phyloP scores from a whole-genome alignment of 768 basidiomycete genomes.

The Kwoniella botswanensis region DNA sequence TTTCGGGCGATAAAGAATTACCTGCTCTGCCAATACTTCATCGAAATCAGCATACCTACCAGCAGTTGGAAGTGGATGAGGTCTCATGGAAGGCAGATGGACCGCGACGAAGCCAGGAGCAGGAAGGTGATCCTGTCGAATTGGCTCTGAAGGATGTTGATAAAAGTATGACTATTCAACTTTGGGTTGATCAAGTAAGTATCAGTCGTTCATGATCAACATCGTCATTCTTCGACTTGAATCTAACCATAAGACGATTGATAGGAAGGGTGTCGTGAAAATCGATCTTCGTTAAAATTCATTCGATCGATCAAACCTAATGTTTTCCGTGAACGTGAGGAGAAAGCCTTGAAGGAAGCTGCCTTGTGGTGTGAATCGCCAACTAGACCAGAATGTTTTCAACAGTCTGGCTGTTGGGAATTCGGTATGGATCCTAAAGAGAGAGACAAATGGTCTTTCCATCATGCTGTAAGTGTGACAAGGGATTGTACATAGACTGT shows the following conservation, averaged over 20 bases:
- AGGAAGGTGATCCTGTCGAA: conserved; percentile 8
- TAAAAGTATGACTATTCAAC: conserved; percentile 64
- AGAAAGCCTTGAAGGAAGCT: conserved; percentile 34
- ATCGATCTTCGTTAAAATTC: conserved; percentile 67
- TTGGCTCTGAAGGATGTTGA: conserved; percentile 23
- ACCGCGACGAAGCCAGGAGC: neutral
- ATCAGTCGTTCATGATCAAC: too few species aligned
- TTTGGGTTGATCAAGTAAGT: conserved; percentile 73
- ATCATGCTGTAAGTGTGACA: conserved; percentile 68
- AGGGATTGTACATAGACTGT: neutral
- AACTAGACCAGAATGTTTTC: conserved; percentile 32
- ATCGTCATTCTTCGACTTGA: neutral
- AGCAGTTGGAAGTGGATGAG: neutral
- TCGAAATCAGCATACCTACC: neutral
- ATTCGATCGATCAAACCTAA: conserved; percentile 62
- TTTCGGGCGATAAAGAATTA: conserved; percentile 13
- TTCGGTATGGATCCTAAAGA: conserved; percentile 70
- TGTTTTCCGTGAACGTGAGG: conserved; percentile 26
- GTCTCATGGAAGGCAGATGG: neutral
- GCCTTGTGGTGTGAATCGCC: conserved; percentile 46
- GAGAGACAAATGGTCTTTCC: conserved; percentile 66
- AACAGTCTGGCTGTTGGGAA: conserved; percentile 63
- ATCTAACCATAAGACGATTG: neutral
- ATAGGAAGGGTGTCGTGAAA: conserved; percentile 72
- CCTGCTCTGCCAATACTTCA: conserved; percentile 11